Base-by-base conservation (phyloP, 768 basidiomycete genomes). In the Hygrophoropsis aurantiaca region DNA sequence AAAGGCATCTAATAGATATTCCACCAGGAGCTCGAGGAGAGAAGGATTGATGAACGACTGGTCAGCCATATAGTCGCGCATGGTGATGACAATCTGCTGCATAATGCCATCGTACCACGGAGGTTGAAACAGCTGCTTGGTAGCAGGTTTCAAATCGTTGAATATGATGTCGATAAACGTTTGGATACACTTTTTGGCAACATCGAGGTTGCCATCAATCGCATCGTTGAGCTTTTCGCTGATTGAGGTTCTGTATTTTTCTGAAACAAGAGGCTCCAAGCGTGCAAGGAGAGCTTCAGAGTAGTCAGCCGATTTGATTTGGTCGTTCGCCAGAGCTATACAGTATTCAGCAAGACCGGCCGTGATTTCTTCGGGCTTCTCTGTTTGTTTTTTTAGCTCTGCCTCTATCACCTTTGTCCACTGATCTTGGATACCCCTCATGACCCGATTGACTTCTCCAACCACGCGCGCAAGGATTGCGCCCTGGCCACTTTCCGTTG, bases 171-270 rank as follows among this genome's bases (percentile, higher is more conserved):
- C 89, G 59, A 99, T 94, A 47, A 99, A 80, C 0, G 88, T 87
- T 58, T 95, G 90, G 18, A 89, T 93, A 74, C 94, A 98, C 64
- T 90, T 91, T 75, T 98, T 98, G 43, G 94, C 94, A 32, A 98
- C 92, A 66, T 99, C 97, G 52, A 98, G 80, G 67, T 94, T 98
- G 3, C 97, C 97, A 62, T 99, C 95, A 55, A 98, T 97, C 26
- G 94, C 94, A 53, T 95, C 89, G 71, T 97, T 97, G 42, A 98
- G 74, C 36, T 84, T 80, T 58, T 93, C 91, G 55, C 80, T 84
- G 58, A 98, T 95, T 5, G 80, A 75, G 11, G 71, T 75, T 36
- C 86, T 77, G 66, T 98, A 98, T 70, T 97, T 98, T 60, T 89
- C 86, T 8, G 89, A 92, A 4, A 98, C 94, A 40, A 97, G 80